These are phyloP conservation scores for Yamadazyma phyllophila DNA, from an alignment of 805 yeast genomes.

Conservation along the genomic window DNA sequence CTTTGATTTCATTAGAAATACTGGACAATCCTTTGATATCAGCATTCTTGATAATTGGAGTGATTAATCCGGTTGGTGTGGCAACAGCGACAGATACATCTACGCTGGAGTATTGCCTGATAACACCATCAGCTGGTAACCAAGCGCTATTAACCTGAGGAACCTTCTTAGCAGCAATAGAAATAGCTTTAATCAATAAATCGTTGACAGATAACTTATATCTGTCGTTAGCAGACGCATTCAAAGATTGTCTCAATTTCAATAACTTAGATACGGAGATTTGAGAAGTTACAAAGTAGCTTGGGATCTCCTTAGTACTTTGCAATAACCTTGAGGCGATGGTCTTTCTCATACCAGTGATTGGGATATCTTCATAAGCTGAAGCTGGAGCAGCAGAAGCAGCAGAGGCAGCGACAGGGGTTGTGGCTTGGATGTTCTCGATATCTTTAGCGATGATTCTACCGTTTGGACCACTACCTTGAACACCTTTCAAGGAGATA, in stretches of 20 bases:
- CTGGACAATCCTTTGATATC: constrained; percentile 80
- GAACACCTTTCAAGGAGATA: constrained; percentile 74
- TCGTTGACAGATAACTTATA: constrained; percentile 94
- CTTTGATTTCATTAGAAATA: constrained; percentile 84
- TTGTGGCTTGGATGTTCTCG: constrained; percentile 58
- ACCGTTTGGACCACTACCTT: constrained; percentile 94
- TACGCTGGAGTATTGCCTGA: constrained; percentile 87
- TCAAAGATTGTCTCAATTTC: constrained; percentile 88
- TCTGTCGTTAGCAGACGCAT: constrained; percentile 78
- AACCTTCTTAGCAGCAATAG: constrained; percentile 83
- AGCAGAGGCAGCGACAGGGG: constrained; percentile 35
- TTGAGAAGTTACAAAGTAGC: constrained; percentile 86
- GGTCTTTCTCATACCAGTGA: constrained; percentile 89
- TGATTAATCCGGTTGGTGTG: constrained; percentile 94
- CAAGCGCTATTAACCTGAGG: constrained; percentile 95
- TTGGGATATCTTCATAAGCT: constrained; percentile 78
- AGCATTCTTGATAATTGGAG: constrained; percentile 92
- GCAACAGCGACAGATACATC: constrained; percentile 99
- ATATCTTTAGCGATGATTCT: constrained; percentile 91
- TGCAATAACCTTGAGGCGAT: constrained; percentile 85
- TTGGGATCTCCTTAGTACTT: constrained; percentile 85
- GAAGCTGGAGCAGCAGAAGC: constrained; percentile 46
- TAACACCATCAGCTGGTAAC: constrained; percentile 84
- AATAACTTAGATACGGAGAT: constrained; percentile 85
- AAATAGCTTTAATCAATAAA: constrained; percentile 89